Evolutionary conservation across 1,139 yeast genomes (phyloP).

Genomic region (Ashbya aceris): DNA sequence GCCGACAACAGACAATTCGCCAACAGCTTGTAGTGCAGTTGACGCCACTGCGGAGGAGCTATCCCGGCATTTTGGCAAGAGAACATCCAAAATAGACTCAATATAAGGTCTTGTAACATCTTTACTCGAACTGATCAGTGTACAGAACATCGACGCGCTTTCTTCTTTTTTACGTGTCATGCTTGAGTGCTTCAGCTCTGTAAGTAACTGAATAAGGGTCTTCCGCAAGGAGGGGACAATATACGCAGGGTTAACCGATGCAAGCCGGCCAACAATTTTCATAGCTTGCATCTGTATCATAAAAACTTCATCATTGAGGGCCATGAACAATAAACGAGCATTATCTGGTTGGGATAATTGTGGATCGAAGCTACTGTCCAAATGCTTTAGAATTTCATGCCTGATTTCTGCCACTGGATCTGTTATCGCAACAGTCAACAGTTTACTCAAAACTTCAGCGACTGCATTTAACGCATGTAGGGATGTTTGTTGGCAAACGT

Average conservation of each 20-base stretch:
- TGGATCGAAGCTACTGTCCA: slow-evolving; percentile 75
- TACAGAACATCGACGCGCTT: slow-evolving; percentile 65
- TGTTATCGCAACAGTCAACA: slow-evolving; percentile 78
- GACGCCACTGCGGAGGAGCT: slow-evolving; percentile 72
- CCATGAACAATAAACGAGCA: slow-evolving; percentile 74
- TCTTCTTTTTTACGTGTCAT: slow-evolving; percentile 76
- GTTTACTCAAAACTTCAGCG: slow-evolving; percentile 71
- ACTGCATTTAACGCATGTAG: slow-evolving; percentile 78
- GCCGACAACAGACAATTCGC: slow-evolving; percentile 80
- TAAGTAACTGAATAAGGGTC: slow-evolving; percentile 72
- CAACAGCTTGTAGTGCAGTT: slow-evolving; percentile 79
- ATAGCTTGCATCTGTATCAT: slow-evolving; percentile 76
- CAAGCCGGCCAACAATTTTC: slow-evolving; percentile 70
- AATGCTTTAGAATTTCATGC: slow-evolving; percentile 61
- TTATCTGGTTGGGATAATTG: slow-evolving; percentile 92
- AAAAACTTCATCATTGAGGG: slow-evolving; percentile 85
- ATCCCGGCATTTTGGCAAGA: slow-evolving; percentile 70
- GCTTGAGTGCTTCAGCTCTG: slow-evolving; percentile 76
- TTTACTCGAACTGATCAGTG: slow-evolving; percentile 67
- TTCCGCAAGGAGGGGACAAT: slow-evolving; percentile 88
- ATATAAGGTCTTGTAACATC: slow-evolving; percentile 83
- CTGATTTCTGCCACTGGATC: slow-evolving; percentile 83
- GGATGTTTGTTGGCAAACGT: slow-evolving; percentile 79
- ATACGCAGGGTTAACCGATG: slow-evolving; percentile 87
- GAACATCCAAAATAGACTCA: slow-evolving; percentile 76